phyloP scores from a whole-genome alignment of 1,139 yeast species.

The Suhomyces bolitotheri region DNA sequence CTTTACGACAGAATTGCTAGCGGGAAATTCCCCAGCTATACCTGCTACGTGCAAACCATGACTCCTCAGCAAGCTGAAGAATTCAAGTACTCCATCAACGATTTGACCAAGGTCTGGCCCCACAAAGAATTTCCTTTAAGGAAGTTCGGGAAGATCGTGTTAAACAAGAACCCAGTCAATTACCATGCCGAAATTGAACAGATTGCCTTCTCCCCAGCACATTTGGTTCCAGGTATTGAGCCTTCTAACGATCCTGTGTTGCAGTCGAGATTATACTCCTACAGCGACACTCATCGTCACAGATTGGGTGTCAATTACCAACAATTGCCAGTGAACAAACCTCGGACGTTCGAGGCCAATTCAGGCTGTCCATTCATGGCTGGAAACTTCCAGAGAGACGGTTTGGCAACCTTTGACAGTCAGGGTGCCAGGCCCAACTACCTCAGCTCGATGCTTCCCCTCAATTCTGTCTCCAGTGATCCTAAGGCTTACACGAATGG shows the following conservation, averaged over 20 bases:
- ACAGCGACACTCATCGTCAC: slow-evolving; percentile 63
- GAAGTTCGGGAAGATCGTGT: slow-evolving; percentile 54
- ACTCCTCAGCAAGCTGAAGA: slow-evolving; percentile 62
- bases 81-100: slow-evolving; percentile 65
- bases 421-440: slow-evolving; percentile 35
- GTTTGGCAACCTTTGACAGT: slow-evolving; percentile 23
- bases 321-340: slow-evolving; percentile 32
- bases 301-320: slow-evolving; percentile 42
- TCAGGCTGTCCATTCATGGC: slow-evolving; percentile 35
- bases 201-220: slow-evolving; percentile 60
- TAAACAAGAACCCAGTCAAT: slow-evolving; percentile 57
- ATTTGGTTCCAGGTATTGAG: slow-evolving; percentile 60
- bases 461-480: slow-evolving; percentile 23
- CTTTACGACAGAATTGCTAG: slow-evolving; percentile 60
- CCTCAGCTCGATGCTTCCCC: slow-evolving; percentile 24
- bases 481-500: slow-evolving; percentile 19
- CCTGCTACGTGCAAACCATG: slow-evolving; percentile 67
- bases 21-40: slow-evolving; percentile 64
- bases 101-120: slow-evolving; percentile 67
- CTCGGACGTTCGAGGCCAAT: slow-evolving; percentile 16
- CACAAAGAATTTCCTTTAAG: slow-evolving; percentile 58
- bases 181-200: slow-evolving; percentile 62
- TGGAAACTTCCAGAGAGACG: slow-evolving; percentile 45
- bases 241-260: slow-evolving; percentile 61
- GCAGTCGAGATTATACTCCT: slow-evolving; percentile 58